Evolutionary conservation across 257 asterid species (phyloP).

Genomic region (Lycium barbarum): DNA sequence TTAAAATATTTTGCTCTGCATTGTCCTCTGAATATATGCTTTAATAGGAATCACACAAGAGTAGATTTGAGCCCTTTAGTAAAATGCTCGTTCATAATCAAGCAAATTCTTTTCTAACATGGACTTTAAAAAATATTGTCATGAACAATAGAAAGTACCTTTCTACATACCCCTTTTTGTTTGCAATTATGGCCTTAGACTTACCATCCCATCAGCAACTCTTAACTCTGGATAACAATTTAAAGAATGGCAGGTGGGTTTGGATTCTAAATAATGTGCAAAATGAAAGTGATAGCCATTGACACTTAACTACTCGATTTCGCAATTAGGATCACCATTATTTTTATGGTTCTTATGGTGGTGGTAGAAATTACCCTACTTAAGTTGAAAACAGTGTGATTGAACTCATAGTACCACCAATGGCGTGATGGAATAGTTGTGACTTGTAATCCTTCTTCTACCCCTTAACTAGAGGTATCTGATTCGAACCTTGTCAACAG

Average conservation of each 20-base stretch:
- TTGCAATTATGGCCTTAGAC: no score
- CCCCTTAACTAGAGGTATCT: not conserved
- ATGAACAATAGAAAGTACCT: no score
- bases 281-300: no score
- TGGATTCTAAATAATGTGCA: no score
- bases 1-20: not conserved
- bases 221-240: no score
- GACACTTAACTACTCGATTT: no score
- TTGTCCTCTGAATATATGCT: not conserved
- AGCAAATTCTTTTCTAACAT: not conserved
- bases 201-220: no score
- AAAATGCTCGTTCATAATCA: not conserved
- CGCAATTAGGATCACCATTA: no score
- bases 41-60: not conserved
- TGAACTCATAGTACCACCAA: conserved; percentile 2
- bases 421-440: not conserved
- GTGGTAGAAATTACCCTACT: not conserved
- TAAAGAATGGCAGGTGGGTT: no score
- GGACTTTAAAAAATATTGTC: no score
- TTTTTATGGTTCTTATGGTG: not conserved
- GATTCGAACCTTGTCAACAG: not conserved
- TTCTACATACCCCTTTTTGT: no score
- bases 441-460: not conserved
- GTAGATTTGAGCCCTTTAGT: not conserved
- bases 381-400: not conserved